A percentile compares a stretch with the other conserved stretches of the same genome.
These are phyloP conservation scores for Venustampulla echinocandica DNA, from an alignment of 495 filamentous ascomycete species.

Conservation along the genomic window DNA sequence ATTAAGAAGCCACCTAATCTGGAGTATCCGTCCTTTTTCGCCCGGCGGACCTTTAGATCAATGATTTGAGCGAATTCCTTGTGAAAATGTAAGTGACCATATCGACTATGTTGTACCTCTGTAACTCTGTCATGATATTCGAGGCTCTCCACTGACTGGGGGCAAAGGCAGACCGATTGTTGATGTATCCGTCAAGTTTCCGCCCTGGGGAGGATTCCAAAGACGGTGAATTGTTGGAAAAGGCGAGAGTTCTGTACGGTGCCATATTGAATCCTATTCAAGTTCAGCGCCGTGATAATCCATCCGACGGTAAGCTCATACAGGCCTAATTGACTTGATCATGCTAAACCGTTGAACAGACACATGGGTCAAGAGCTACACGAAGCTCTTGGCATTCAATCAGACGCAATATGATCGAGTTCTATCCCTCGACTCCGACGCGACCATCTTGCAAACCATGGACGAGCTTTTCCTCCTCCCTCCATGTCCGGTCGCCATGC, in stretches of 20 bases:
- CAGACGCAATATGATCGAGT: constrained; percentile 60
- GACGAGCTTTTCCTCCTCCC: constrained; percentile 71
- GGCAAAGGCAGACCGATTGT: constrained; percentile 53
- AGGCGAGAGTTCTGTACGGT: constrained; percentile 54
- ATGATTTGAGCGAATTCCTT: too few species aligned
- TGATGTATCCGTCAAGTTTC: constrained; percentile 74
- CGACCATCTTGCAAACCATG: constrained; percentile 52
- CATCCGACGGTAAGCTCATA: constrained; percentile 28
- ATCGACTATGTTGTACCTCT: constrained; percentile 58
- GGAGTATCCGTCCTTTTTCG: too few species aligned
- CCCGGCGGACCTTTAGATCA: too few species aligned
- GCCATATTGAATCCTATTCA: constrained; percentile 52
- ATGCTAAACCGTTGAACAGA: constrained; percentile 19
- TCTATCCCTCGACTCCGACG: constrained; percentile 60
- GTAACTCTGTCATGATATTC: constrained; percentile 71
- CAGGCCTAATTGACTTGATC: too few species aligned
- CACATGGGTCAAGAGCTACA: constrained; percentile 55
- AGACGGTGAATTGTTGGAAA: constrained; percentile 45
- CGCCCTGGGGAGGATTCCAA: too few species aligned
- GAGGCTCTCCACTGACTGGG: constrained; percentile 51
- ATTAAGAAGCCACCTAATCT: too few species aligned
- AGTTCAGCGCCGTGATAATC: constrained; percentile 39
- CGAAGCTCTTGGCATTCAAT: constrained; percentile 65
- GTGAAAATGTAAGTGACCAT: constrained; percentile 72
- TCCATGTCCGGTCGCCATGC: constrained; percentile 49